phyloP scores from a whole-genome alignment of 1,139 yeast genomes.

The Blastobotrys indianensis region DNA sequence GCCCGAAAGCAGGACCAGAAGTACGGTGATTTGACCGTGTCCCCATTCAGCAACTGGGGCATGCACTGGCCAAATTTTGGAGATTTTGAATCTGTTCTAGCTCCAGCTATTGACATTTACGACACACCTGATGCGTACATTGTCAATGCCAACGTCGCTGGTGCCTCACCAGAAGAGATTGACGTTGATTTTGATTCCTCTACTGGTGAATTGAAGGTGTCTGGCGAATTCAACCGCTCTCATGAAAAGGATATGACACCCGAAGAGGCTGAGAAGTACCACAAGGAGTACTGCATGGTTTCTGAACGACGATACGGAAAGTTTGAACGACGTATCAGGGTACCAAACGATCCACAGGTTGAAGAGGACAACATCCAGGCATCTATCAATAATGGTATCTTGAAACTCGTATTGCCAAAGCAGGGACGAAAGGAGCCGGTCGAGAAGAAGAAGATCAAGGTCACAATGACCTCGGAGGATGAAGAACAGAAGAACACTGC shows the following conservation, averaged over 20 bases:
- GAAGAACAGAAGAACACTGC: neutral
- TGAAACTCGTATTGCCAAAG: constrained; percentile 7
- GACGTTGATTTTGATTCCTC: constrained; percentile 51
- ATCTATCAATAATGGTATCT: constrained; percentile 2
- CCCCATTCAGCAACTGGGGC: neutral
- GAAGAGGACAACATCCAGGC: constrained; percentile 50
- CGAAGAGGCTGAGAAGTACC: constrained; percentile 2
- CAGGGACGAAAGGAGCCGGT: neutral
- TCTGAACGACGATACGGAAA: constrained; percentile 33
- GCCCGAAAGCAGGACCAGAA: too few species aligned
- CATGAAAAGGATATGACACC: constrained; percentile 1
- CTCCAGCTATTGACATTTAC: constrained; percentile 53
- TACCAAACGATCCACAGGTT: constrained; percentile 48
- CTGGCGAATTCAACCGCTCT: constrained; percentile 13
- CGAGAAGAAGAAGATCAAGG: constrained; percentile 5
- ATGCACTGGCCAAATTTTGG: constrained; percentile 1
- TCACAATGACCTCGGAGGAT: neutral
- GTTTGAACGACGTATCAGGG: constrained; percentile 49
- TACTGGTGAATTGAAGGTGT: constrained; percentile 20
- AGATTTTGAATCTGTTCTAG: constrained; percentile 33
- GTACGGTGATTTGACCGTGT: neutral
- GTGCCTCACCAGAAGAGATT: constrained; percentile 47
- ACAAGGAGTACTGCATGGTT: constrained; percentile 1
- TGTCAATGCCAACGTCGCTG: constrained; percentile 48
- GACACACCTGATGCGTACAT: constrained; percentile 42